phyloP scores from a whole-genome alignment of 306 rosid species.

The Gillenia trifoliata region DNA sequence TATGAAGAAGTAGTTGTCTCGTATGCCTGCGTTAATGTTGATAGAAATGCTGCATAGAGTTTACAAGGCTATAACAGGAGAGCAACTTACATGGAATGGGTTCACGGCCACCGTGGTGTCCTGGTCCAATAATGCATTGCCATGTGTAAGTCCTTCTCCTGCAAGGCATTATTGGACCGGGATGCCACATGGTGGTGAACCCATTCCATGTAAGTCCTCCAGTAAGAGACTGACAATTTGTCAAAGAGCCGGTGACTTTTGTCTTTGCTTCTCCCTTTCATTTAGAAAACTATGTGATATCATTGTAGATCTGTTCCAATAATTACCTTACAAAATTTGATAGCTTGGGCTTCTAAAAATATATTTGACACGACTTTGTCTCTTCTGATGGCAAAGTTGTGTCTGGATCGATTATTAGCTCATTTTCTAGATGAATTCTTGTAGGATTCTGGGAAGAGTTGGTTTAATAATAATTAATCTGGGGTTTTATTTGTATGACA shows the following conservation, averaged over 20 bases:
- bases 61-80: background rate
- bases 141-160: too few species aligned
- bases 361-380: background rate
- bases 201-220: too few species aligned
- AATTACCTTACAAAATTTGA: background rate
- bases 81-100: too few species aligned
- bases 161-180: too few species aligned
- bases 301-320: background rate
- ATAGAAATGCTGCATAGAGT: too few species aligned
- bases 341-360: background rate
- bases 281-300: background rate
- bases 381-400: background rate
- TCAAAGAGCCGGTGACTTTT: constrained; percentile 1
- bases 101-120: too few species aligned
- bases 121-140: too few species aligned
- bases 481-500: constrained; percentile 21
- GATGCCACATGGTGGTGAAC: too few species aligned
- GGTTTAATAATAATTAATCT: background rate
- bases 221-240: too few species aligned
- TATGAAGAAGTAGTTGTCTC: background rate
- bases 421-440: background rate
- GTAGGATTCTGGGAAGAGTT: background rate
- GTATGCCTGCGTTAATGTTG: background rate
- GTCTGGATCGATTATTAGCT: background rate
- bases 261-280: constrained; percentile 6